A percentile compares a stretch with the other conserved stretches of the same genome.
Evolutionary conservation across 305 asterid genomes (phyloP).

Genomic region (Fraxinus ornus): DNA sequence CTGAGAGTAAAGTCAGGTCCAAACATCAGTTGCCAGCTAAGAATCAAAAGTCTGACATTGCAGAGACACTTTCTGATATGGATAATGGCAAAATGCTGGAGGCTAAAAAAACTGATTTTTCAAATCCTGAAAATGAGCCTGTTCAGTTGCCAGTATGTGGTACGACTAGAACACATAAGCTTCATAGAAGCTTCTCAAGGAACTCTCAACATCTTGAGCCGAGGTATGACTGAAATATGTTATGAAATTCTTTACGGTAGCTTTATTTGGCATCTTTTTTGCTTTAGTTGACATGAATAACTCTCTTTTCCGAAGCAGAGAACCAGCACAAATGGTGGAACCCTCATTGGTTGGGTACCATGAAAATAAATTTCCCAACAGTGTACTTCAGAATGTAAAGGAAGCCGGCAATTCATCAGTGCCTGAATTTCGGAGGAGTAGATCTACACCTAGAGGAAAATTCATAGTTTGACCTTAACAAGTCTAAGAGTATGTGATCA

Average conservation of each 20-base stretch:
- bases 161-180: conserved; percentile 26
- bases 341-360: not conserved
- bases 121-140: conserved; percentile 40
- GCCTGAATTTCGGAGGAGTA: conserved; percentile 39
- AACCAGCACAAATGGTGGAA: not conserved
- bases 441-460: conserved; percentile 48
- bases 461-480: conserved; percentile 31
- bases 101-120: conserved; percentile 29
- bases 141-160: conserved; percentile 23
- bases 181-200: conserved; percentile 35
- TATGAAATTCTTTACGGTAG: not conserved
- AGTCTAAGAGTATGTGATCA: conserved; percentile 5
- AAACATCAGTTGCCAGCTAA: conserved; percentile 52
- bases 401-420: conserved; percentile 29
- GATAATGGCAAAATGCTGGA: conserved; percentile 23
- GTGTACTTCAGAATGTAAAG: conserved; percentile 22
- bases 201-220: conserved; percentile 45
- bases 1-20: conserved; percentile 54
- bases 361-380: conserved; percentile 28
- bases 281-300: conserved; percentile 4
- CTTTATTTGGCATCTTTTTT: not conserved
- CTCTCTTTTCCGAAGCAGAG: conserved; percentile 11
- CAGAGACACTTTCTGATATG: conserved; percentile 26
- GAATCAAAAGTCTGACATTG: conserved; percentile 44
- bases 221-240: conserved; percentile 27